These are phyloP conservation scores for Sporothrix dimorphospora DNA, from an alignment of 2,329 filamentous ascomycete genomes.

Conservation along the genomic window DNA sequence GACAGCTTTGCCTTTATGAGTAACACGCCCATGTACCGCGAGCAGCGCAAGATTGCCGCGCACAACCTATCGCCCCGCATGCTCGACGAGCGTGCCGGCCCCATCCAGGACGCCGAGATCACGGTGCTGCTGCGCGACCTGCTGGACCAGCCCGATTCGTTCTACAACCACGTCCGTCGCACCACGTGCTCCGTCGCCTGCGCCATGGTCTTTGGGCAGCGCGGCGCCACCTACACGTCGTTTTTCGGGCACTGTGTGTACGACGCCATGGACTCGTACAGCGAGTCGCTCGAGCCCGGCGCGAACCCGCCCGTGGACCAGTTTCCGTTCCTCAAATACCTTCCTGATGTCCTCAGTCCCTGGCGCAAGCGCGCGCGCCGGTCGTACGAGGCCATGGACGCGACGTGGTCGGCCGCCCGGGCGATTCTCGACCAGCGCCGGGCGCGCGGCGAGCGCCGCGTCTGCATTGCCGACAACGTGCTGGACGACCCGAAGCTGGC, in stretches of 20 bases:
- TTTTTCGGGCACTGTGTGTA: neutral
- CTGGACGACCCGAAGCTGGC: neutral
- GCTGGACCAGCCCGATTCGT: neutral
- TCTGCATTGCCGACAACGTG: neutral
- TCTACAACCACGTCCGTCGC: neutral
- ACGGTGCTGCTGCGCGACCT: neutral
- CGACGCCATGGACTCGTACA: conserved; percentile 2
- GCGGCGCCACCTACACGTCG: neutral
- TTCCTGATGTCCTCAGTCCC: neutral
- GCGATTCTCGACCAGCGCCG: neutral
- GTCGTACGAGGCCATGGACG: conserved; percentile 4
- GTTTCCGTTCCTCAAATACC: neutral
- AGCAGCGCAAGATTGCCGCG: neutral
- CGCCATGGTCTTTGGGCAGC: neutral
- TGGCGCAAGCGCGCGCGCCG: neutral
- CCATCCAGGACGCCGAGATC: neutral
- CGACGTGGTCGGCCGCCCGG: neutral
- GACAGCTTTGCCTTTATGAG: neutral
- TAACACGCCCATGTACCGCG: neutral
- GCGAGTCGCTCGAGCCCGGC: neutral
- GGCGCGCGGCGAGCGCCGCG: neutral
- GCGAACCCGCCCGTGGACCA: neutral
- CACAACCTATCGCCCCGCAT: neutral
- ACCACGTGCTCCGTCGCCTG: neutral
- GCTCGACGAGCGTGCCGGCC: neutral